Conservation (phyloP, 768 basidiomycete species). For the Lactarius hatsudake region DNA sequence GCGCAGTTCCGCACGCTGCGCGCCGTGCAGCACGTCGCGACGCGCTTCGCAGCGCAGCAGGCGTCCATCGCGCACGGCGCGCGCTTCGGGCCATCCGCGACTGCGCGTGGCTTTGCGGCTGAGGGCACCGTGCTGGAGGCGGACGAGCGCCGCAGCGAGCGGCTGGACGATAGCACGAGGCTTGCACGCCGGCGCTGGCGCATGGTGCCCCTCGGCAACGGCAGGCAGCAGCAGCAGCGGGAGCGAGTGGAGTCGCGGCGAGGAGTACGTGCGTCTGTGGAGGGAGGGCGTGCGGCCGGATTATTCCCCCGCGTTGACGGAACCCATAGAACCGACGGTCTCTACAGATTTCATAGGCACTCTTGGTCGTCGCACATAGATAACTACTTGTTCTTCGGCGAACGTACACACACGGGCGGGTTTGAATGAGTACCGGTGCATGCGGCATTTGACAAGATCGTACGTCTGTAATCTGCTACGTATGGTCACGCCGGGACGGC, state of each 20-base stretch:
- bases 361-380: slow-evolving; percentile 2
- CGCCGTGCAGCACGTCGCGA: slow-evolving; percentile 77
- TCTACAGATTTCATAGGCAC: slow-evolving; percentile 13
- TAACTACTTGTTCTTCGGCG: background rate
- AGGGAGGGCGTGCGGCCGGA: slow-evolving; percentile 64
- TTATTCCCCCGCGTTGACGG: slow-evolving; percentile 57
- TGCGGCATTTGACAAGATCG: no score
- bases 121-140: slow-evolving; percentile 61
- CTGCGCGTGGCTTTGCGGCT: slow-evolving; percentile 57
- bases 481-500: no score
- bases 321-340: slow-evolving; percentile 25
- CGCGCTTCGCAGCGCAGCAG: slow-evolving; percentile 73
- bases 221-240: background rate
- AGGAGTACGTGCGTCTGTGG: slow-evolving; percentile 71
- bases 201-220: slow-evolving; percentile 37
- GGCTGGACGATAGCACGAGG: slow-evolving; percentile 55
- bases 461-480: no score
- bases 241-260: slow-evolving; percentile 66
- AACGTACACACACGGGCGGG: no score
- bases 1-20: slow-evolving; percentile 87
- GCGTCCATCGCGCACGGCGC: slow-evolving; percentile 75
- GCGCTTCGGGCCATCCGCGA: slow-evolving; percentile 55
- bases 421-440: no score
- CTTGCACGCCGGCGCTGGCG: slow-evolving; percentile 77
- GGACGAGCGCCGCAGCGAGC: slow-evolving; percentile 52